Base-by-base conservation (phyloP, 306 rosid species). In the Trifolium fragiferum region DNA sequence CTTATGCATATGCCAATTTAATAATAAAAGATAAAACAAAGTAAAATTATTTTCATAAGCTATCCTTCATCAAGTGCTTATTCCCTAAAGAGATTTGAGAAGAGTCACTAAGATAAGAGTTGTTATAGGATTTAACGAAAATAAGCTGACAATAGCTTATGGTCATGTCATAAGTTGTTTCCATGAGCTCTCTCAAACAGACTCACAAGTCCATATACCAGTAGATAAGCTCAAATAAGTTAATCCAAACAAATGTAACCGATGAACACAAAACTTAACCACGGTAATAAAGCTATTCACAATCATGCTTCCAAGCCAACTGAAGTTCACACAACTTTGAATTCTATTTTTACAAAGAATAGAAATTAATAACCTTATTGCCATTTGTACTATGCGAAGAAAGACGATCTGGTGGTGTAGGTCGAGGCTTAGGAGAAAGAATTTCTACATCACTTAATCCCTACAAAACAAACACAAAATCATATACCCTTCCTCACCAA, bases 291-390 rank as follows among this genome's bases (percentile, higher is more conserved):
- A 43, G 15, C 33, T 62, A 49, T 33, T 74, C 40, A 62, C 7
- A 68, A 14, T 14, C 76, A 49, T 23, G 40, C 78, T 19, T 57
- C 27, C 18, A 23, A 65, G 32, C 62, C 6, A 40, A 70, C 38
- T 13, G 14, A 51, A 62, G 30, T 37, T 50, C 41, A 75, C 8
- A 40, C 15, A 25, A 68, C n/a, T 32, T 8, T 78, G 15, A 43
- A 41, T 63, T 21, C 16, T 64, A 16, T 25, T 10, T 58, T 47
- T 38, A 32, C 21, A 78, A 12, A 66, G 59, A 74, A 38, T 19
- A 12, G 18, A 15, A 53, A 70, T 71, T 8, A 30, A 60, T 15
- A 79, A 90, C 98, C 89, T 81, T 80, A 64, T 88, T 90, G 20
- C 86, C 87, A 63, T 85, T 86, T 66, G 84, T 84, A 78, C 79